Evolutionary conservation across 1,284 basidiomycete genomes (phyloP).

Genomic region (Gomphus sp.): DNA sequence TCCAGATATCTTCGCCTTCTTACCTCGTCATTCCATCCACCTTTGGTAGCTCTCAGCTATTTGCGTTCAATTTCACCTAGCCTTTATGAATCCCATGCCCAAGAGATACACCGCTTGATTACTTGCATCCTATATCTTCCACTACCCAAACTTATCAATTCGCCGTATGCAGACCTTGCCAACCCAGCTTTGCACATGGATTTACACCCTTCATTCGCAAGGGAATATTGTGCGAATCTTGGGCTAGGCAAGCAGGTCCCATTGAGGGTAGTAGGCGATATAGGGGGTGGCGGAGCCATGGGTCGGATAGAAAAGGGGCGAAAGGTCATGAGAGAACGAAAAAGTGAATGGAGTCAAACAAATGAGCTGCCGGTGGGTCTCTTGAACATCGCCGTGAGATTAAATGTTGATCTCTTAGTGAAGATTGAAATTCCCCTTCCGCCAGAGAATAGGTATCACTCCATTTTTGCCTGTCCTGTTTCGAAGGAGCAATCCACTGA

Average conservation of each 20-base stretch:
- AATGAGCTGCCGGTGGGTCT: constrained; percentile 80
- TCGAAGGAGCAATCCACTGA: constrained; percentile 96
- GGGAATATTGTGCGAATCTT: constrained; percentile 82
- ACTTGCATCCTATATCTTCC: constrained; percentile 70
- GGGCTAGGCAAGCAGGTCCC: constrained; percentile 86
- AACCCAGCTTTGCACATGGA: constrained; percentile 62
- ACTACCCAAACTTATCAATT: constrained; percentile 46
- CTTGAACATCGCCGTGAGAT: constrained; percentile 1
- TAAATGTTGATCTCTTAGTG: constrained; percentile 1
- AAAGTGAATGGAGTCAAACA: constrained; percentile 84
- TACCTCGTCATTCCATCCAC: constrained; percentile 44
- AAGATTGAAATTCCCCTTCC: constrained; percentile 93
- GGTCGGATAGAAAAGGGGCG: constrained; percentile 88
- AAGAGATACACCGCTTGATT: constrained; percentile 72
- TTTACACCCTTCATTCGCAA: constrained; percentile 74
- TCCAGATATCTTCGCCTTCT: constrained; percentile 76
- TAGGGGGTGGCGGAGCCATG: constrained; percentile 84
- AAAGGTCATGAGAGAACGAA: constrained; percentile 85
- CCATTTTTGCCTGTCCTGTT: constrained; percentile 95
- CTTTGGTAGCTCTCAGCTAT: constrained; percentile 61
- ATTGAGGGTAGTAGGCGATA: constrained; percentile 78
- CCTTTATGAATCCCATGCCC: constrained; percentile 55
- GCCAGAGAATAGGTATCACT: constrained; percentile 85
- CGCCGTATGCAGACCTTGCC: constrained; percentile 69
- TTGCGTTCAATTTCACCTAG: constrained; percentile 57